These are phyloP conservation scores for Ophiostoma ulmi DNA, from an alignment of 2,329 filamentous ascomycete genomes.

Conservation along the genomic window DNA sequence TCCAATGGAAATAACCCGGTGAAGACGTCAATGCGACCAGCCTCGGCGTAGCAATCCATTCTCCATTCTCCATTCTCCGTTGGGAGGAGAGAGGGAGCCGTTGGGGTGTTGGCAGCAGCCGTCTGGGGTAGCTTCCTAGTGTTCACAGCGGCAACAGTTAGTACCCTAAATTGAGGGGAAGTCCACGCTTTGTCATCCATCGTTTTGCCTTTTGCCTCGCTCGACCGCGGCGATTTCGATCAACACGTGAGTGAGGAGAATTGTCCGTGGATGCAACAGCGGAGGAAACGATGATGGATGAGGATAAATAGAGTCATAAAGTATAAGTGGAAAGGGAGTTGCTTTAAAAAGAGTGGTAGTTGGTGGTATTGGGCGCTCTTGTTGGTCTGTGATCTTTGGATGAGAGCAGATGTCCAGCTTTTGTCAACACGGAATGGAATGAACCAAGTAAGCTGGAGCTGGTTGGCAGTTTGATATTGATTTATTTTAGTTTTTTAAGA, in stretches of 20 bases:
- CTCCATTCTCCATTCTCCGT: too few relatives aligned
- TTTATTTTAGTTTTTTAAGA: too few relatives aligned
- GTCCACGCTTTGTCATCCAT: background rate
- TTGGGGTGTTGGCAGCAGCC: background rate
- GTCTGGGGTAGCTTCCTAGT: constrained; percentile 3
- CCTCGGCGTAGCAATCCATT: background rate
- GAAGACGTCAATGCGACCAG: background rate
- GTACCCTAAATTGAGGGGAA: constrained; percentile 3
- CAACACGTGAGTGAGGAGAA: constrained; percentile 13
- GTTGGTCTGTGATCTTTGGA: background rate
- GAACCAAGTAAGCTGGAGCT: too few relatives aligned
- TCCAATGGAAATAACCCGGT: background rate
- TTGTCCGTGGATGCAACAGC: background rate
- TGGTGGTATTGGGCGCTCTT: background rate
- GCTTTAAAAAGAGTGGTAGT: background rate
- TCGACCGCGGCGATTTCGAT: background rate
- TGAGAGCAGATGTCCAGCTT: background rate
- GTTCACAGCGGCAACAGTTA: background rate
- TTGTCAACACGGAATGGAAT: too few relatives aligned
- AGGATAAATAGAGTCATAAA: background rate
- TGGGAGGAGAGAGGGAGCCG: background rate
- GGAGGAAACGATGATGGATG: background rate
- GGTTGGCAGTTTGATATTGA: too few relatives aligned
- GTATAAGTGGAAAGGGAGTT: background rate
- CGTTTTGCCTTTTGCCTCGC: background rate